Evolutionary conservation across 257 asterid species (phyloP).

Genomic region (Capsicum chinense): DNA sequence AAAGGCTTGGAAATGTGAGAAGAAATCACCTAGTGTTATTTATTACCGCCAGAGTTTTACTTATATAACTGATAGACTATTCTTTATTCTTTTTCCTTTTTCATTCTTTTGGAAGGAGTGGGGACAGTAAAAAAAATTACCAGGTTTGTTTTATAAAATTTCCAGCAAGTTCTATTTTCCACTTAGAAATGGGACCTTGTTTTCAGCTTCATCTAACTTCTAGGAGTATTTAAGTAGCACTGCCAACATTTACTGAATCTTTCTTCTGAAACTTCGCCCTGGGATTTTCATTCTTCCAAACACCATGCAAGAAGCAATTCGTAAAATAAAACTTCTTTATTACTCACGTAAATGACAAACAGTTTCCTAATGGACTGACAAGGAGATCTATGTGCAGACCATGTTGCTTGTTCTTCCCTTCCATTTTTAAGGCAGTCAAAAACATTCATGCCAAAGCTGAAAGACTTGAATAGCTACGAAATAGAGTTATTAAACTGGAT

Average conservation of each 20-base stretch:
- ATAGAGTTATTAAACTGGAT: neutral
- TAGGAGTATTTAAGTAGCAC: neutral
- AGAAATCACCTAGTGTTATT: neutral
- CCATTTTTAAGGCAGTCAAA: neutral
- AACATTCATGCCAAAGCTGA: slow-evolving; percentile 1
- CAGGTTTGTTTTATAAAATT: slow-evolving; percentile 7
- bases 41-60: neutral
- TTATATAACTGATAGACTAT: neutral
- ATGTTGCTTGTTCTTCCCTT: slow-evolving; percentile 20
- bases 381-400: slow-evolving; percentile 18
- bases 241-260: neutral
- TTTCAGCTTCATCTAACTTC: neutral
- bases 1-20: neutral
- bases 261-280: neutral
- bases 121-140: neutral
- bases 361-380: neutral
- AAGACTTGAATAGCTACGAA: neutral
- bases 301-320: slow-evolving; percentile 9
- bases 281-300: neutral
- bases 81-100: neutral
- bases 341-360: neutral
- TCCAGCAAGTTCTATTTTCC: neutral
- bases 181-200: neutral
- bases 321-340: neutral
- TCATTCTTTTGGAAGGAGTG: slow-evolving; percentile 2